These are phyloP conservation scores for Pleurotus citrinopileatus DNA, from an alignment of 768 basidiomycete genomes.

Conservation along the genomic window DNA sequence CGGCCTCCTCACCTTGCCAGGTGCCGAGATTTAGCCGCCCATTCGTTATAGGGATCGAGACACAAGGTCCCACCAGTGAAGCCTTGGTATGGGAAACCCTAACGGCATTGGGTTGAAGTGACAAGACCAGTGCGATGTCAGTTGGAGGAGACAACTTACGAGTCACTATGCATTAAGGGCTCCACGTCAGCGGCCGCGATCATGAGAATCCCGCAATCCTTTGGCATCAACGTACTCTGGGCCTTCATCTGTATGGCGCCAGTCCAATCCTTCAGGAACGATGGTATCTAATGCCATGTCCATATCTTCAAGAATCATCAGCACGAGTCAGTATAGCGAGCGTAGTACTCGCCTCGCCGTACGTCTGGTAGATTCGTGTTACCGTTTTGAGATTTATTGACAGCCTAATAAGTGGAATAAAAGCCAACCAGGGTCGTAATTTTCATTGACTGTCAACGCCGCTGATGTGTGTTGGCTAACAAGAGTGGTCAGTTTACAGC, in stretches of 20 bases:
- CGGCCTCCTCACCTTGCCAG: constrained; percentile 74
- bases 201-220: neutral
- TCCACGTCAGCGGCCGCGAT: neutral
- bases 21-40: constrained; percentile 80
- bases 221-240: constrained; percentile 62
- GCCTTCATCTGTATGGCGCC: constrained; percentile 90
- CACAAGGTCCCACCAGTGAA: constrained; percentile 76
- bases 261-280: constrained; percentile 79
- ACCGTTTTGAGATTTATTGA: neutral
- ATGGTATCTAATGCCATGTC: constrained; percentile 89
- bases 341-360: constrained; percentile 33
- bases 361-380: constrained; percentile 29
- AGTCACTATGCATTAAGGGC: neutral
- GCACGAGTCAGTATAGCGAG: neutral
- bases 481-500: neutral
- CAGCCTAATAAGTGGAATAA: neutral
- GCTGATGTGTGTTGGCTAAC: constrained; percentile 66
- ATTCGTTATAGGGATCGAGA: constrained; percentile 81
- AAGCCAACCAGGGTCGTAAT: constrained; percentile 70
- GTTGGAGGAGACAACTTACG: constrained; percentile 7
- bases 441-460: constrained; percentile 85
- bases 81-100: constrained; percentile 93
- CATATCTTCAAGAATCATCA: constrained; percentile 63
- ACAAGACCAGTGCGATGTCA: neutral
- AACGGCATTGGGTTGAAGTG: no score